A percentile compares a stretch with the other conserved stretches of the same genome.
phyloP scores from a whole-genome alignment of 2,329 filamentous ascomycete species.

The Penicillium polonicum region DNA sequence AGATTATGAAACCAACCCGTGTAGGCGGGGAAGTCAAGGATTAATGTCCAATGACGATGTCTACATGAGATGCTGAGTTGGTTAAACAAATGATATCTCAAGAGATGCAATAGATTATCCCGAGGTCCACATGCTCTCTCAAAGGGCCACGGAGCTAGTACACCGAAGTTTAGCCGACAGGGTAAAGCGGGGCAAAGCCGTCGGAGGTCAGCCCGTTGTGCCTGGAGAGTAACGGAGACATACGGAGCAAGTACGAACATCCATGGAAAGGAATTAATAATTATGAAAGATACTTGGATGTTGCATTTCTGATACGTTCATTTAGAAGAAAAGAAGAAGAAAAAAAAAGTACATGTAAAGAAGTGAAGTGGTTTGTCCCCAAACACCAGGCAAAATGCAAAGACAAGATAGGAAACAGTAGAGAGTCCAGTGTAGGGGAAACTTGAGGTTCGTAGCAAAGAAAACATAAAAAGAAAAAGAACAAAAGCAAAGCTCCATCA shows the following conservation, averaged over 20 bases:
- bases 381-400: conserved; percentile 28
- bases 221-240: background rate
- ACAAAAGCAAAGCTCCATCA: conserved; percentile 8
- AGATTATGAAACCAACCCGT: background rate
- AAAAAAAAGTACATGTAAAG: conserved; percentile 15
- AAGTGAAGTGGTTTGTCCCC: conserved; percentile 17
- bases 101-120: background rate
- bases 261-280: background rate
- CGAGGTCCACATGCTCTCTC: conserved; percentile 6
- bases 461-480: conserved; percentile 14
- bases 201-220: conserved; percentile 23
- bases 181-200: background rate
- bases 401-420: conserved; percentile 12
- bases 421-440: conserved; percentile 19
- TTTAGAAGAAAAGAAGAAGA: background rate
- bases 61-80: background rate
- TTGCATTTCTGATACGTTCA: conserved; percentile 3
- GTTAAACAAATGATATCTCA: conserved; percentile 6
- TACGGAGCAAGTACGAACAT: background rate
- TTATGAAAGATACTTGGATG: background rate
- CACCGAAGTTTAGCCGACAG: conserved; percentile 32
- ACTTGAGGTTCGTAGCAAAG: conserved; percentile 1
- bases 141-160: conserved; percentile 25
- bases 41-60: background rate
- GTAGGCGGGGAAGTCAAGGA: background rate